These are phyloP conservation scores for Candida mattraensis DNA, from an alignment of 805 yeast species.

Conservation along the genomic window DNA sequence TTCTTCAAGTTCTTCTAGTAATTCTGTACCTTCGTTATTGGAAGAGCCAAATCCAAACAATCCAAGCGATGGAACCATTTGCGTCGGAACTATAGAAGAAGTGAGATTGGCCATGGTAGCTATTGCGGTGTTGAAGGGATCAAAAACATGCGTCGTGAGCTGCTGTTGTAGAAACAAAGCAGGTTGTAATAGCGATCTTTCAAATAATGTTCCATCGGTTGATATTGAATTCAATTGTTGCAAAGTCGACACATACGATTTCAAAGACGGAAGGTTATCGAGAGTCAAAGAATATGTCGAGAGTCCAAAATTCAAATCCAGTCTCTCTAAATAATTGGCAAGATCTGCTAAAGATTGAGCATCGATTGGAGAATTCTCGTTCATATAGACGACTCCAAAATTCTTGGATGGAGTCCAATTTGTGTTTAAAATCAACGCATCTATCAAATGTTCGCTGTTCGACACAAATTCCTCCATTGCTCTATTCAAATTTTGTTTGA, in stretches of 20 bases:
- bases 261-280: slow-evolving; percentile 29
- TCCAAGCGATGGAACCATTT: slow-evolving; percentile 10
- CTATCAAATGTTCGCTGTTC: slow-evolving; percentile 16
- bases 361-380: slow-evolving; percentile 21
- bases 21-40: slow-evolving; percentile 4
- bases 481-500: slow-evolving; percentile 27
- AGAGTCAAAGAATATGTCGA: slow-evolving; percentile 26
- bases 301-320: slow-evolving; percentile 28
- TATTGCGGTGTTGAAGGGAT: slow-evolving; percentile 30
- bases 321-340: slow-evolving; percentile 25
- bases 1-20: slow-evolving; percentile 1
- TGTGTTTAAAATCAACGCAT: slow-evolving; percentile 27
- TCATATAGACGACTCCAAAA: slow-evolving; percentile 31
- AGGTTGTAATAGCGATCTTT: slow-evolving; percentile 31
- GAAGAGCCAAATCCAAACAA: slow-evolving; percentile 15
- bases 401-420: slow-evolving; percentile 33
- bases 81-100: slow-evolving; percentile 16
- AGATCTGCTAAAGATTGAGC: slow-evolving; percentile 22
- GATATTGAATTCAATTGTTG: slow-evolving; percentile 20
- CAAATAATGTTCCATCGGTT: slow-evolving; percentile 25
- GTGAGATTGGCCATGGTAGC: slow-evolving; percentile 27
- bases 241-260: slow-evolving; percentile 18
- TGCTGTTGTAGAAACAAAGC: slow-evolving; percentile 30
- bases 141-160: slow-evolving; percentile 28
- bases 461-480: slow-evolving; percentile 17